Conservation (phyloP, 2,329 filamentous ascomycete genomes). For the Penicillium brasilianum region DNA sequence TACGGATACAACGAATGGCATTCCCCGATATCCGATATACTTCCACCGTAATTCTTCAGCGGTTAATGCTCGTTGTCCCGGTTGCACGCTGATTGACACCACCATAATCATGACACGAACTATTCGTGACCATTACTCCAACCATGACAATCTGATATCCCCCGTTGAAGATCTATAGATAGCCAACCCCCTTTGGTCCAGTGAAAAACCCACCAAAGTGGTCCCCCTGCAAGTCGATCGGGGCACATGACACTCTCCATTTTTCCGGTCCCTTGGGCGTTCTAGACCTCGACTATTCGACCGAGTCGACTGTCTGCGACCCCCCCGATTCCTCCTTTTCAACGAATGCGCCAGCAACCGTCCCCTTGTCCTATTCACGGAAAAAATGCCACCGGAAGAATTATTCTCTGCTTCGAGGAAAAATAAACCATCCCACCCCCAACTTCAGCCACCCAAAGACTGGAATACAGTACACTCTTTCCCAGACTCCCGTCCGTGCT, state of each 20-base stretch:
- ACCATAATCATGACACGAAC: neutral
- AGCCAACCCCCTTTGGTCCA: slow-evolving; percentile 12
- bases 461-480: neutral
- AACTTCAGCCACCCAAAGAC: neutral
- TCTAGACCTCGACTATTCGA: slow-evolving; percentile 34
- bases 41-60: neutral
- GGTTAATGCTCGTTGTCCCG: neutral
- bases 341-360: slow-evolving; percentile 2
- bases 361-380: slow-evolving; percentile 27
- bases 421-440: slow-evolving; percentile 11
- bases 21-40: neutral
- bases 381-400: slow-evolving; percentile 29
- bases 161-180: slow-evolving; percentile 14
- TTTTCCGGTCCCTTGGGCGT: slow-evolving; percentile 22
- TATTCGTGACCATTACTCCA: neutral
- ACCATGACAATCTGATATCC: neutral
- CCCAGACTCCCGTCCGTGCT: neutral
- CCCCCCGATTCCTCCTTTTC: slow-evolving; percentile 16
- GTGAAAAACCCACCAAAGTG: slow-evolving; percentile 7
- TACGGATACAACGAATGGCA: no score
- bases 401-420: slow-evolving; percentile 10
- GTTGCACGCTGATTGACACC: neutral
- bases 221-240: no score
- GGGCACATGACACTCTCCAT: slow-evolving; percentile 33
- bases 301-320: no score